Evolutionary conservation across 176 grass and related monocot species (phyloP), one percentile per base, ranked within the genome.

Genomic region (Rhynchospora breviuscula): DNA sequence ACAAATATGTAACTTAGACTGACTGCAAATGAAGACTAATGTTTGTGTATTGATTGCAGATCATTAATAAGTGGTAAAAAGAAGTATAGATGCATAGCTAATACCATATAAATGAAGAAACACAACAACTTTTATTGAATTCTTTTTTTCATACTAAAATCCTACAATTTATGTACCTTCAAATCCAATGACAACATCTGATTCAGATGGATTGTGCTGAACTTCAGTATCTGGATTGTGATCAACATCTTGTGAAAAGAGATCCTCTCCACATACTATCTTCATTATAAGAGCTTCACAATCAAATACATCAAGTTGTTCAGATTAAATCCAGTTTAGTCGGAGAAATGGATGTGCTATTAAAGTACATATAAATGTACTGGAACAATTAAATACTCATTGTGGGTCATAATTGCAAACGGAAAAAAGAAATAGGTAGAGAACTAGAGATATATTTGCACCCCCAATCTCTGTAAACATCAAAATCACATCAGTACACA

Each of bases 211-310:
- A 64, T 53, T 68, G 4, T 8, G 61, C 52, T 82, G 59, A 82
- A 46, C 44, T 18, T 57, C 73, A 13, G 60, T 23, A 82, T 62
- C 46, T 67, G 46, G 44, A 52, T 64, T 29, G 26, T 82, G 29
- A 66, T 53, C 18, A 13, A 10, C 8, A 21, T 67, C 46, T 49
- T 82, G 60, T 22, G 63, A 68, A 51, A 51, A 82, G 13, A 52
- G 26, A 52, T 18, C 22, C 19, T 68, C 2, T 19, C 67, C 80
- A 0, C 58, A 51, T 49, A 48, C 29, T 82, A 82, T 82, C 62
- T 82, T 82, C 80, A 82, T 68, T 35, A 82, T 82, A 18, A 82
- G 60, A 31, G 80, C 80, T 82, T 61, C 60, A 81, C 5, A 51
- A 64, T 22, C 17, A 60, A 31, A 64, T 11, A 73, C 17, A 72